These are phyloP conservation scores for Trypanosoma theileri DNA, from an alignment of 208 protist species.

Conservation along the genomic window DNA sequence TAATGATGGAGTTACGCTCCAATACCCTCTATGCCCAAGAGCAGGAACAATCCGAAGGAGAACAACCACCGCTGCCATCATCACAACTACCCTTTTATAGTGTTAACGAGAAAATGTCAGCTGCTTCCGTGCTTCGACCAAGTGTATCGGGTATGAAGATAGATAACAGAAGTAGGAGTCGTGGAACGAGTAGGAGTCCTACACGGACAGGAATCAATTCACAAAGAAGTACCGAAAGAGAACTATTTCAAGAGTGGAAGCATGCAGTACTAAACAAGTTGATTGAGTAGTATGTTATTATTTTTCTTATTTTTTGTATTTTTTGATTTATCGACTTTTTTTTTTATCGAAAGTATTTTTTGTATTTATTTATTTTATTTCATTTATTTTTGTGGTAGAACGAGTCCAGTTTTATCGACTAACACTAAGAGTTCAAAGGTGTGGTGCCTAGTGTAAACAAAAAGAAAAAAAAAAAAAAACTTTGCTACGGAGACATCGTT, in stretches of 20 bases:
- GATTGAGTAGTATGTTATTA: neutral
- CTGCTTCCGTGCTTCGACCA: neutral
- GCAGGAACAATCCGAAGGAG: neutral
- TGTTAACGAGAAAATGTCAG: neutral
- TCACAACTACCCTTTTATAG: neutral
- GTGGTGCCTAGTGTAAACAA: neutral
- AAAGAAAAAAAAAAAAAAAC: too few relatives aligned
- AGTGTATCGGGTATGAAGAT: neutral
- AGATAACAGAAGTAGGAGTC: neutral
- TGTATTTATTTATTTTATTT: neutral
- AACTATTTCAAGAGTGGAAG: slow-evolving; percentile 28
- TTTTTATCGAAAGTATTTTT: neutral
- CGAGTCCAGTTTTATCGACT: too few relatives aligned
- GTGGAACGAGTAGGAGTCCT: neutral
- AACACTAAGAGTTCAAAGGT: too few relatives aligned
- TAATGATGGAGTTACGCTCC: slow-evolving; percentile 19
- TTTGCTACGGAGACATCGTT: too few relatives aligned
- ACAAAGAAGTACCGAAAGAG: neutral
- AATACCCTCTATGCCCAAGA: neutral
- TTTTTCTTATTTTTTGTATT: too few relatives aligned
- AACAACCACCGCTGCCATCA: too few relatives aligned
- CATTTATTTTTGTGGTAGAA: neutral
- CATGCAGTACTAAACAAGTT: slow-evolving; percentile 6
- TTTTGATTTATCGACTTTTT: slow-evolving; percentile 17
- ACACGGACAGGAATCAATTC: neutral